Evolutionary conservation across 2,329 filamentous ascomycete species (phyloP), one percentile per base, ranked within the genome.

Genomic region (Pseudophaeomoniella oleicola): DNA sequence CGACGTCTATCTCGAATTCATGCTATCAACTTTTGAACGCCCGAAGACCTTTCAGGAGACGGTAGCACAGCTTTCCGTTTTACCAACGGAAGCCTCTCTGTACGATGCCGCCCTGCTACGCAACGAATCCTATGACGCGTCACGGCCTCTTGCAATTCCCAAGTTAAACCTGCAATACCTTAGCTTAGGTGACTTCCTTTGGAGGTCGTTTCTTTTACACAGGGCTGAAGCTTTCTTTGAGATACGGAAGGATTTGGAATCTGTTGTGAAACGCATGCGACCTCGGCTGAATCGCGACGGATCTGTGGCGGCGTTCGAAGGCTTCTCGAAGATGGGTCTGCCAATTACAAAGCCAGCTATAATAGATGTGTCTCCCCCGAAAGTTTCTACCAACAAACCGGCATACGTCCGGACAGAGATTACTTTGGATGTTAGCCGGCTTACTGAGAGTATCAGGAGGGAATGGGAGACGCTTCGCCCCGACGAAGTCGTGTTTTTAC

Each of bases 131-230:
- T 96, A 94, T 49, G 80, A 94, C 54, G 87, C 87, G 16, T 86
- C 84, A 16, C 75, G 75, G 34, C 87, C 90, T 4, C 67, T 98
- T 39, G 84, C 90, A 2, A 75, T 98, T 31, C 90, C 90, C 2
- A 98, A 98, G 55, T 62, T 96, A 32, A 98, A 94, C 48, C 64
- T 98, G 17, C 90, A 98, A 52, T 98, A 98, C 57, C 67, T 98
- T 11, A 93, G 87, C 2, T 75, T 94, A 35, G 86, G 86, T 2
- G 90, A 98, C 56, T 98, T 98, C 49, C 62, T 98, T n/a, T 98
- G 87, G 86, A 75, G 92, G 43, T 86, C 88, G 0, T 79, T 96
- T 50, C 70, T 92, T 11, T 65, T 98, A 5, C 90, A 94, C 54
- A 77, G 88, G 30, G 82, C 79, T 40, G 90, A 98, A 56, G 74